Conservation (phyloP, 345 rosid genomes). For the Melaleuca quinquenervia region DNA sequence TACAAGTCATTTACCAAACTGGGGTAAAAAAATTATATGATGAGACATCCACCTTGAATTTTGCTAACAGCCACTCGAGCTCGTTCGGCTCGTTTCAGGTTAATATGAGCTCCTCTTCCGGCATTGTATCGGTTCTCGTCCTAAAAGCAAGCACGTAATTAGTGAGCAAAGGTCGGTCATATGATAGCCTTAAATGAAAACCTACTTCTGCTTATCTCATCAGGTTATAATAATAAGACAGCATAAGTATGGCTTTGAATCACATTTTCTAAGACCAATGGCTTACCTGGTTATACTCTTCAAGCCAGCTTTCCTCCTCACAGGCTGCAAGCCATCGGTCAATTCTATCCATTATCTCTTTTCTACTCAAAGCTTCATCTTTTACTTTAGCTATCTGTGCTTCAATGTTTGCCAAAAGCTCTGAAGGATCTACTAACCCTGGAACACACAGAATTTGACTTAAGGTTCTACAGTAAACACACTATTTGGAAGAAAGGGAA, state of each 20-base stretch:
- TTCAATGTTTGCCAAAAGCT: constrained; percentile 77
- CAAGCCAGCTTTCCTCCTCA: constrained; percentile 96
- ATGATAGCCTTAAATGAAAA: not conserved
- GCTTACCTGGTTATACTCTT: constrained; percentile 78
- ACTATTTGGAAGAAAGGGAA: not conserved
- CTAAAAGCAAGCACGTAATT: constrained; percentile 14
- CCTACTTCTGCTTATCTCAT: not conserved
- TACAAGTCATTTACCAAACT: not conserved
- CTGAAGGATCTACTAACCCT: constrained; percentile 94
- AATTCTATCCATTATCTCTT: constrained; percentile 90
- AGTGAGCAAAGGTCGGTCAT: not conserved
- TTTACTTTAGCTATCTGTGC: constrained; percentile 60
- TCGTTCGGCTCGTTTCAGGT: constrained; percentile 89
- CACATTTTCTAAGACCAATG: not conserved
- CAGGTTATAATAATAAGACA: not conserved
- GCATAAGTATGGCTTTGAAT: not conserved
- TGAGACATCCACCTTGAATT: constrained; percentile 59
- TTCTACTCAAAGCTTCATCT: constrained; percentile 77
- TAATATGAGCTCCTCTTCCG: constrained; percentile 90
- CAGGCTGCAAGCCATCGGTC: constrained; percentile 92
- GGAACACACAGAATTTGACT: not conserved
- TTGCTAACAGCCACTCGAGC: constrained; percentile 75
- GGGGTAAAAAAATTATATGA: not conserved
- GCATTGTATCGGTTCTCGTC: constrained; percentile 74
- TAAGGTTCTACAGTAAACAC: not conserved